Conservation (phyloP, 345 rosid species). For the Schrenkiella parvula region DNA sequence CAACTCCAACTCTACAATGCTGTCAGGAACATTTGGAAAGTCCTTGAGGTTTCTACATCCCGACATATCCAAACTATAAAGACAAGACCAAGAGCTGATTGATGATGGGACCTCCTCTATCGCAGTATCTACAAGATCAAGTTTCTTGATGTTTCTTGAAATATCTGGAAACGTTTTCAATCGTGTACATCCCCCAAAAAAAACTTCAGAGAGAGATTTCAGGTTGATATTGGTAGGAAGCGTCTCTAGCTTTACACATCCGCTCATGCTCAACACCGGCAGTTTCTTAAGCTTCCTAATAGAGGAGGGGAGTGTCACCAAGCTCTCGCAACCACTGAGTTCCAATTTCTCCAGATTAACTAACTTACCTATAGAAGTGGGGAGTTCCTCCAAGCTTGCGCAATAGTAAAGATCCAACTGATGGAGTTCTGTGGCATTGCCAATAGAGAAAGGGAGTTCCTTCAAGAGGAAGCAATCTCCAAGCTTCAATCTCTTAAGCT, state of each 20-base stretch:
- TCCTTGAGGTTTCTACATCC: not conserved
- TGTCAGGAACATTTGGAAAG: slow-evolving; percentile 20
- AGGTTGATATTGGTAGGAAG: not conserved
- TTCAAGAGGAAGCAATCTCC: not conserved
- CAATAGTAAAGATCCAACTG: not conserved
- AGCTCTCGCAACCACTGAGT: slow-evolving; percentile 3
- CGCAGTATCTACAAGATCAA: not conserved
- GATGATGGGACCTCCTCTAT: slow-evolving; percentile 19
- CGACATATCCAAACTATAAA: not conserved
- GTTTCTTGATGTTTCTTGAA: not conserved
- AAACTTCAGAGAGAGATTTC: not conserved
- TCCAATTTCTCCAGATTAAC: not conserved
- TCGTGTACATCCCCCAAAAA: not conserved
- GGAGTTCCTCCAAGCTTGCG: slow-evolving; percentile 1
- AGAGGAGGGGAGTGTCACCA: not conserved
- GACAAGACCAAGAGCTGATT: not conserved
- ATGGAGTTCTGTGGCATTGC: not conserved
- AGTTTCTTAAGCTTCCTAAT: slow-evolving; percentile 8
- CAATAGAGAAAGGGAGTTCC: not conserved
- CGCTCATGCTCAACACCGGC: not conserved
- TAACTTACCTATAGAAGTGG: not conserved
- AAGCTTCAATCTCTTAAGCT: not conserved
- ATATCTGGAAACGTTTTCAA: slow-evolving; percentile 21
- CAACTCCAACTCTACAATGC: not conserved
- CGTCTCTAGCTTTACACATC: not conserved